Evolutionary conservation across 2,329 filamentous ascomycete species (phyloP), one percentile per base, ranked within the genome.

Genomic region (Pyricularia sp.): DNA sequence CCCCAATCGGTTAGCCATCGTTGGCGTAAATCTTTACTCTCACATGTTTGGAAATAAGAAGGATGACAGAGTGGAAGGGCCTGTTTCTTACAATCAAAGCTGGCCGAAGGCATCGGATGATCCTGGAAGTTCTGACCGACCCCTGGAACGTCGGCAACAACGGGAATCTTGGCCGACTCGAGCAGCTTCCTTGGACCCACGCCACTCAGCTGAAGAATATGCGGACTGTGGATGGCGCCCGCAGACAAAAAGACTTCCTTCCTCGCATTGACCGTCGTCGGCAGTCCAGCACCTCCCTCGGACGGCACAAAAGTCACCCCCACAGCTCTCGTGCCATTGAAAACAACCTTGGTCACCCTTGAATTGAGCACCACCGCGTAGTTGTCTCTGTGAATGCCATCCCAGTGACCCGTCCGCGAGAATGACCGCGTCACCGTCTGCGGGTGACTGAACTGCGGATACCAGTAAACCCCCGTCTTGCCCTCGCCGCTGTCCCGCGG

Each of bases 111-210:
- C 68, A 71, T 75, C 12, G 72, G 70, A 64, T 82, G 79, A 67
- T 82, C 80, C 66, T 81, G 79, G 65, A 81, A 78, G 66, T 81
- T 79, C 63, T 78, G 74, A 4, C 80, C 80, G 3, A 83, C 80
- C 3, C 78, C 77, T 4, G 78, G 76, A 19, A 81, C 72, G 62
- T 80, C 74, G 44, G 80, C 72, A 6, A 77, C 65, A 1, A 73
- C 71, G 8, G 75, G 71, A 31, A 83, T 77, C 2, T 76, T 77
- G 7, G 75, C 75, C 10, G 72, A 71, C n/a, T 75, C 68, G 3
- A 84, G 76, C 16, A 83, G 70, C 24, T 74, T 71, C 8, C 71
- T 72, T 12, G 78, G 75, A 13, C 76, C 76, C 26, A 78, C 70
- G 6, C 75, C 76, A 60, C 74, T 77, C 19, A 72, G 71, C 68